Evolutionary conservation across 805 yeast genomes (phyloP), one percentile per base, ranked within the genome.

Genomic region (Yarrowia yakushimensis): DNA sequence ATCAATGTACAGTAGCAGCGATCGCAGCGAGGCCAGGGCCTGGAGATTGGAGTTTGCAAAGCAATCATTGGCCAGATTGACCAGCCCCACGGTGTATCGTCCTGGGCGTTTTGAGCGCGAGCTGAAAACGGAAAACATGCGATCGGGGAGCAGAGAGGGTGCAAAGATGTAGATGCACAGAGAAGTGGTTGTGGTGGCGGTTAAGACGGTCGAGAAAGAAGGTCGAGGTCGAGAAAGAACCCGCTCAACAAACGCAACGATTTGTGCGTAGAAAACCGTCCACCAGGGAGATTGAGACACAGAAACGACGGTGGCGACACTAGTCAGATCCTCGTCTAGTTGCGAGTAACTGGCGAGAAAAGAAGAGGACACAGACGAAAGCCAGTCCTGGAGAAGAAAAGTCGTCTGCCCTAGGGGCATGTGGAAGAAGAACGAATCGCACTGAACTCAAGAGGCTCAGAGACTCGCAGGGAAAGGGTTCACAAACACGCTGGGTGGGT

Each of bases 41-140:
- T 93, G 99, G 18, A 94, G 70, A 0, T 92, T 85, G 8, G 96
- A 83, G 70, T 94, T 93, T 65, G 97, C 97, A 76, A 90, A 93
- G 73, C 99, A 93, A 72, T 91, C 97, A 67, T 90, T 89, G 64
- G 92, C 82, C 66, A 85, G 78, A 72, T 93, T 94, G 67, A 85
- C 79, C 46, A 93, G 76, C 2, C 97, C 97, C 0, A 94, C 90
- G 11, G 96, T 87, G 69, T 83, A 78, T 45, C 69, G 63, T 27
- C 70, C 70, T 4, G 62, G 48, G 63, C 64, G 66, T 66, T 82
- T 85, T 67, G 62, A 62, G 8, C 67, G 57, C 10, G 61, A 55
- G 37, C 39, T 28, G 28, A 55, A 55, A 39, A 55, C 61, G 15
- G 61, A 55, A 20, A 65, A 64, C 69, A 66, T 66, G 39, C 42